Evolutionary conservation across 1,284 basidiomycete species (phyloP), one percentile per base, ranked within the genome.

Genomic region (Ceratobasidium sp.): DNA sequence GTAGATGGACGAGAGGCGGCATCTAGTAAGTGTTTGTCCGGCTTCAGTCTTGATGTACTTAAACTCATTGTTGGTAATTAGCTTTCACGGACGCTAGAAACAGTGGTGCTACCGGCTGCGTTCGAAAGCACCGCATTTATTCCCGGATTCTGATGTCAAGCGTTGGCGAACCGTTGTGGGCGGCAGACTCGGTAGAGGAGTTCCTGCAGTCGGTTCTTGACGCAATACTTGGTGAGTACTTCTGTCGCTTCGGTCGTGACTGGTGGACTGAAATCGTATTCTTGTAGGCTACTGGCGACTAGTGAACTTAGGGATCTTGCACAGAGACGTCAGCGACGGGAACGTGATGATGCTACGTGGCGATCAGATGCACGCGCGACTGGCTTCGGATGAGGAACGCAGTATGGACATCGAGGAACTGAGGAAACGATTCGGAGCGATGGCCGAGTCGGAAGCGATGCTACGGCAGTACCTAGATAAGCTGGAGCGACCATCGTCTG

Each of bases 271-370:
- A 28, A 35, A 16, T 38, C 4, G 41, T 4, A 18, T 64, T 14
- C n/a, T 16, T 32, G 8, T 18, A 64, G 62, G 62, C 30, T 64
- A 64, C 47, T 64, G 62, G 62, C 26, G 18, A 1, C 14, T 50
- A 7, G 2, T 50, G 1, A 64, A 64, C 32, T 9, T 18, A 13
- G 62, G 62, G 1, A 35, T 50, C 3, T n/a, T 64, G 18, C 44
- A 49, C 18, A 21, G 62, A 13, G 62, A 64, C 26, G 32, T 64
- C 5, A 64, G 62, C 62, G 47, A 50, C 35, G 62, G 62, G 7
- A 64, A 64, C 18, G 62, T 64, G 46, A 18, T 50, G 62, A 50
- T 64, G 16, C 13, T 49, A 26, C 49, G 21, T n/a, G 46, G 21
- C 6, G 46, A 23, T 23, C 46, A 49, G 46, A 16, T 11, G 28